phyloP scores from a whole-genome alignment of 1,284 basidiomycete species.

The Meira miltonrushii region DNA sequence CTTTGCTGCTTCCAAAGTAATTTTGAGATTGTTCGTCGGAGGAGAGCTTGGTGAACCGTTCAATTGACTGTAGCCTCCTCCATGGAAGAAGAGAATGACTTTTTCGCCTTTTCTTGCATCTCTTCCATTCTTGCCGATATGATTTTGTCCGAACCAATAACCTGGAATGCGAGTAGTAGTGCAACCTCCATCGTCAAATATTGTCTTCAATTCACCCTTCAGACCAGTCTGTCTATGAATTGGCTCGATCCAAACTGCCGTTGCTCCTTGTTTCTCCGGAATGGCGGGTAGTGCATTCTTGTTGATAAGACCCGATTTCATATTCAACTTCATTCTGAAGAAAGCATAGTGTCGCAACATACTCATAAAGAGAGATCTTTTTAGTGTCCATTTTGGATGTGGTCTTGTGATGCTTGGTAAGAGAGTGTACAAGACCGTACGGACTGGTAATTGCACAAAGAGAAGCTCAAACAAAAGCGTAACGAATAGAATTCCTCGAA shows the following conservation, averaged over 20 bases:
- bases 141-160: slow-evolving; percentile 6
- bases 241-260: slow-evolving; percentile 1
- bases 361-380: neutral
- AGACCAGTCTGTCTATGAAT: slow-evolving; percentile 5
- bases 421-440: neutral
- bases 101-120: slow-evolving; percentile 4
- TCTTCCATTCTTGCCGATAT: neutral
- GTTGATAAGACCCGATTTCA: neutral
- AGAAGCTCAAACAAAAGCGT: neutral
- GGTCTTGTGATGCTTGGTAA: neutral
- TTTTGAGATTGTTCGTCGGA: neutral
- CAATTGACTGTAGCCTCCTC: slow-evolving; percentile 9
- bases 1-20: slow-evolving; percentile 1
- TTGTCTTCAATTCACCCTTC: neutral
- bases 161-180: neutral
- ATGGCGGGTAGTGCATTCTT: slow-evolving; percentile 1
- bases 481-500: too few relatives aligned
- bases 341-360: neutral
- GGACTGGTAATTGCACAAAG: slow-evolving; percentile 7
- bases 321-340: neutral
- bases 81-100: slow-evolving; percentile 4
- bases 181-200: slow-evolving; percentile 1
- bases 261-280: neutral
- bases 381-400: slow-evolving; percentile 6
- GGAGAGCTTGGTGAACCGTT: neutral